Conservation (phyloP, 2,329 filamentous ascomycete genomes). For the Pseudopithomyces chartarum region DNA sequence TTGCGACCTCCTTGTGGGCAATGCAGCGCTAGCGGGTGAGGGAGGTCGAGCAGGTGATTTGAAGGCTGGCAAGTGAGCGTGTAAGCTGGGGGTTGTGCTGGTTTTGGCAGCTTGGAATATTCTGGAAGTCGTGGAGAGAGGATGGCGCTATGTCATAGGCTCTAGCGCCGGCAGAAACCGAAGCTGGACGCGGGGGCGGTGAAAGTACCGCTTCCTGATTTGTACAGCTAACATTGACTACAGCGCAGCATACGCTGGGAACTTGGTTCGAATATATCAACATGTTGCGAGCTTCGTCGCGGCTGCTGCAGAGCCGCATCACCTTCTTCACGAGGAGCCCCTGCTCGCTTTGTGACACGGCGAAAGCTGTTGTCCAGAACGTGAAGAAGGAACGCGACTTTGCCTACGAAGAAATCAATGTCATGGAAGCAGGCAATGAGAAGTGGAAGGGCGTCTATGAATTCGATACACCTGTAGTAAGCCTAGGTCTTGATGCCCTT, state of each 20-base stretch:
- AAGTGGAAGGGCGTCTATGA: slow-evolving; percentile 77
- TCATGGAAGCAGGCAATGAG: slow-evolving; percentile 66
- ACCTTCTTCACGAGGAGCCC: slow-evolving; percentile 76
- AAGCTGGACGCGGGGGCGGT: slow-evolving; percentile 27
- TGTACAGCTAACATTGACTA: background rate
- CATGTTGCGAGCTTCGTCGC: slow-evolving; percentile 41
- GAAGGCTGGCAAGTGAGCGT: slow-evolving; percentile 11
- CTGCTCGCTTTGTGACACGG: slow-evolving; percentile 72
- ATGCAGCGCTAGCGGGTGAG: slow-evolving; percentile 1
- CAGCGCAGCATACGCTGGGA: background rate
- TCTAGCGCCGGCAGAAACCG: slow-evolving; percentile 28
- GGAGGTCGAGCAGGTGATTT: slow-evolving; percentile 6
- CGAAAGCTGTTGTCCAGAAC: slow-evolving; percentile 69
- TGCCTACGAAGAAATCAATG: slow-evolving; percentile 70
- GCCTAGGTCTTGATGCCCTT: background rate
- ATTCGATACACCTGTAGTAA: slow-evolving; percentile 80
- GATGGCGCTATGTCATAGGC: slow-evolving; percentile 30
- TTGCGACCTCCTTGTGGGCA: background rate
- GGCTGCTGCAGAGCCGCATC: slow-evolving; percentile 58
- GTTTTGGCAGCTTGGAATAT: slow-evolving; percentile 36
- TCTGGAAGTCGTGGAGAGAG: slow-evolving; percentile 41
- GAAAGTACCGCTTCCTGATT: slow-evolving; percentile 3
- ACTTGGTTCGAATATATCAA: background rate
- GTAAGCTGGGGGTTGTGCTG: slow-evolving; percentile 14
- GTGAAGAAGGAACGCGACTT: slow-evolving; percentile 72